Base-by-base conservation (phyloP, 176 grass and related monocot species). In the Oryza nivara region DNA sequence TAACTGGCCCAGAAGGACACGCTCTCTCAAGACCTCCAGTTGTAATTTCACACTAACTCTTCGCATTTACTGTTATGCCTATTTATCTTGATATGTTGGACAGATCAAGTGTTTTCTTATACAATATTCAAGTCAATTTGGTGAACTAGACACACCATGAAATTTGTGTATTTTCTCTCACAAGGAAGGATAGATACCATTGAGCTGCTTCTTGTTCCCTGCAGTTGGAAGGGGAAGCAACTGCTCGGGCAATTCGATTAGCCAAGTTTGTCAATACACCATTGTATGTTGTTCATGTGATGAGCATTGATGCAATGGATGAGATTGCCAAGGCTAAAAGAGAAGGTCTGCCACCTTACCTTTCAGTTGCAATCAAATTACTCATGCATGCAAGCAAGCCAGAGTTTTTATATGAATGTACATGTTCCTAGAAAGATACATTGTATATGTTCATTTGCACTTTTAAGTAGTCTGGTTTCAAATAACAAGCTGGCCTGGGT, bases 1-100 rank as follows among this genome's bases (percentile, higher is more conserved):
- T 98, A 88, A 98, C 93, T 80, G 96, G 96, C 63, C 96, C 91
- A 64, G 91, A 98, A 87, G 96, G 96, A 11, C 96, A 98, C 93
- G 89, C 96, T 92, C 93, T 98, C 71, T 98, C 96, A 80, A 93
- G 96, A 74, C 96, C 96, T 52, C 93, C 96, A 82, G 40, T 94
- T 81, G 96, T 98, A 92, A 95, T 72, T 79, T 52, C 68, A 51
- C 77, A 19, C 47, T 26, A 17, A 76, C 11, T 40, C 52, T 73
- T 65, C n/a, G 67, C 61, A 20, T 48, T 28, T 72, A 23, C 11
- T 67, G 7, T 51, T 81, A 74, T 85, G 11, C 35, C 68, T 51
- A 22, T 83, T 83, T 79, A 22, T 80, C 43, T 61, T 73, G 20
- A 82, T 1, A 30, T 70, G 41, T 86, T 3, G n/a, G 0, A 60